A percentile compares a stretch with the other conserved stretches of the same genome.
Evolutionary conservation across 768 basidiomycete genomes (phyloP).

Genomic region (Rhodosporidiobolus odoratus): DNA sequence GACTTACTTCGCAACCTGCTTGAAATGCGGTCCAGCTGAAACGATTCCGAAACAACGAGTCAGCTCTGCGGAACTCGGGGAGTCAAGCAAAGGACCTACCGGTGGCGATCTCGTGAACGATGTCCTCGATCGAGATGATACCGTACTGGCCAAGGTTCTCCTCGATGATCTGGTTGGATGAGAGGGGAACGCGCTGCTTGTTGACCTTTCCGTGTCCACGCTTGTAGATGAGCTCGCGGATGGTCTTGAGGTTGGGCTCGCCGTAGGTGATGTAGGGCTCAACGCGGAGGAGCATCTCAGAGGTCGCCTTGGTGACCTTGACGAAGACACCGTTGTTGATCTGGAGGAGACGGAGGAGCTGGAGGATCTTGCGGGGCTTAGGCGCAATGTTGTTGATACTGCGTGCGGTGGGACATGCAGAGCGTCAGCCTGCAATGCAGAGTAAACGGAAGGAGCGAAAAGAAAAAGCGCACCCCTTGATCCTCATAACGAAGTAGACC

Average conservation of each 20-base stretch:
- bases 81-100: no score
- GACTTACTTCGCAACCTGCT: conserved; percentile 60
- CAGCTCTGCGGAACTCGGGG: no score
- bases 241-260: conserved; percentile 92
- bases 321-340: conserved; percentile 99
- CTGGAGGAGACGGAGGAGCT: conserved; percentile 94
- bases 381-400: conserved; percentile 99
- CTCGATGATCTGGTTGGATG: conserved; percentile 92
- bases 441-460: not conserved
- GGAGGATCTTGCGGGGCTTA: conserved; percentile 98
- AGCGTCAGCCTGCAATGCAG: not conserved
- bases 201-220: conserved; percentile 97
- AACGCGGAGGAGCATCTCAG: conserved; percentile 95
- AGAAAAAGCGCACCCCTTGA: conserved; percentile 72
- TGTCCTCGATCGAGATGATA: conserved; percentile 93
- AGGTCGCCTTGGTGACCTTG: conserved; percentile 90
- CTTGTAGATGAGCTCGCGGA: conserved; percentile 98
- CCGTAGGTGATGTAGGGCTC: conserved; percentile 98
- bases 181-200: conserved; percentile 93
- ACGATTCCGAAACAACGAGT: no score
- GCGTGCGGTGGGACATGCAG: conserved; percentile 3
- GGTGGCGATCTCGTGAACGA: conserved; percentile 92
- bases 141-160: conserved; percentile 81
- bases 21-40: conserved; percentile 98
- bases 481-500: conserved; percentile 94